phyloP scores from a whole-genome alignment of 2,329 filamentous ascomycete genomes.

The Diaporthe longicolla region DNA sequence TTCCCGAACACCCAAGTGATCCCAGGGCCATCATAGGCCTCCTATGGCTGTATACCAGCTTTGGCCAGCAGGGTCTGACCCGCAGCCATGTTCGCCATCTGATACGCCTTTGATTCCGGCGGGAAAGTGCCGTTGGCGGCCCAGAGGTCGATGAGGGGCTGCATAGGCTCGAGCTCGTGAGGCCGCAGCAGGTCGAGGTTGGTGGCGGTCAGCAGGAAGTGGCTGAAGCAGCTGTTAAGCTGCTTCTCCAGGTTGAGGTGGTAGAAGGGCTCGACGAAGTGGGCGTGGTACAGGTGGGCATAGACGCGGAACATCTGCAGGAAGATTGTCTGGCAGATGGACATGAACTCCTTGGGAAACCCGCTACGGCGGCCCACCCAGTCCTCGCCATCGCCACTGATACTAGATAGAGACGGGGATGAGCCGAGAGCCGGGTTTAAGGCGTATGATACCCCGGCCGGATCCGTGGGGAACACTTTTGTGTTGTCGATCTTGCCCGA shows the following conservation, averaged over 20 bases:
- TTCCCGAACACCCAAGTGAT: background rate
- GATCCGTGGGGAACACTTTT: slow-evolving; percentile 83
- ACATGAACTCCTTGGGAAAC: slow-evolving; percentile 83
- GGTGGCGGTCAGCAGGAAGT: slow-evolving; percentile 78
- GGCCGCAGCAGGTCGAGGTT: slow-evolving; percentile 80
- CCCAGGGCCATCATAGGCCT: background rate
- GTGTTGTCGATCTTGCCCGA: slow-evolving; percentile 85
- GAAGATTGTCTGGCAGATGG: slow-evolving; percentile 86
- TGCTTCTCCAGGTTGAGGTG: slow-evolving; percentile 78
- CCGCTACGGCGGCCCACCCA: slow-evolving; percentile 88
- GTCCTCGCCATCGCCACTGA: slow-evolving; percentile 59
- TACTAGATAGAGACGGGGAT: slow-evolving; percentile 57
- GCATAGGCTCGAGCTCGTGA: slow-evolving; percentile 86
- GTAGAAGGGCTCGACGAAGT: slow-evolving; percentile 81
- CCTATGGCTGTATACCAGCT: slow-evolving; percentile 45
- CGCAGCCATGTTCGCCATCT: slow-evolving; percentile 63
- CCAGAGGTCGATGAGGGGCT: slow-evolving; percentile 85
- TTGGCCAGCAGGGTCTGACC: slow-evolving; percentile 57
- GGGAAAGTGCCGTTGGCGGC: slow-evolving; percentile 82
- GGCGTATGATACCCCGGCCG: slow-evolving; percentile 69
- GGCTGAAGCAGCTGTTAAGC: slow-evolving; percentile 80
- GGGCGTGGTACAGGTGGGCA: slow-evolving; percentile 89
- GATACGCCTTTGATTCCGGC: slow-evolving; percentile 68
- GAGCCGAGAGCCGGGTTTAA: slow-evolving; percentile 64
- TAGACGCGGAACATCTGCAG: slow-evolving; percentile 94